Evolutionary conservation across 169 alveolate genomes (phyloP), one percentile per base, ranked within the genome.

Genomic region (Plasmodium adleri): DNA sequence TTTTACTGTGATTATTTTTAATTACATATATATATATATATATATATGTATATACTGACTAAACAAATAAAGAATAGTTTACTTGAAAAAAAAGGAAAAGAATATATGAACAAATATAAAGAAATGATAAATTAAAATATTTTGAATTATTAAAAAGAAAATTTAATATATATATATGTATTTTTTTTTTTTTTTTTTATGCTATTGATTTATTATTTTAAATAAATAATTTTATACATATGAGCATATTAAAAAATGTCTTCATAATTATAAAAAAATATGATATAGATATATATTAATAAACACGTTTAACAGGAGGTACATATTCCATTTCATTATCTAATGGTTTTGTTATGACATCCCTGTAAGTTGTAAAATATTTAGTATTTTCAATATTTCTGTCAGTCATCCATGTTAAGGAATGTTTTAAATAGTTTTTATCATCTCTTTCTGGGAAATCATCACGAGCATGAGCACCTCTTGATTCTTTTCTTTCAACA

Each of bases 401-500:
- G 54, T 90, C 93, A 28, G 88, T 92, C 66, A 94, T 87, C 94
- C 96, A 97, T 9, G 99, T 92, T 20, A 98, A 94, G 39, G 99
- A 95, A 93, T 98, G 99, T 94, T 97, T 98, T 97, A 98, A 97
- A 99, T 98, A 98, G 74, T 97, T 92, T 91, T 92, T 90, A 88
- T 98, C 99, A 90, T 98, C 99, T 85, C 99, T 92, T 50, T 98
- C 98, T 59, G 96, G 97, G 95, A 74, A 98, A 93, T 98, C 99
- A 74, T 98, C 99, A 78, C 99, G 96, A n/a, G 99, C 98, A 88
- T 98, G 99, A 15, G 99, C 99, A 0, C 99, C 99, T 86, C 99
- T 93, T 32, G 99, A 96, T 92, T 98, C 99, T 93, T 96, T 96
- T 88, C 99, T 96, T 28, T 97, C 96, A 72, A 95, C 98, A 10